These are phyloP conservation scores for Candida silvatica DNA, from an alignment of 805 yeast genomes.

Conservation along the genomic window DNA sequence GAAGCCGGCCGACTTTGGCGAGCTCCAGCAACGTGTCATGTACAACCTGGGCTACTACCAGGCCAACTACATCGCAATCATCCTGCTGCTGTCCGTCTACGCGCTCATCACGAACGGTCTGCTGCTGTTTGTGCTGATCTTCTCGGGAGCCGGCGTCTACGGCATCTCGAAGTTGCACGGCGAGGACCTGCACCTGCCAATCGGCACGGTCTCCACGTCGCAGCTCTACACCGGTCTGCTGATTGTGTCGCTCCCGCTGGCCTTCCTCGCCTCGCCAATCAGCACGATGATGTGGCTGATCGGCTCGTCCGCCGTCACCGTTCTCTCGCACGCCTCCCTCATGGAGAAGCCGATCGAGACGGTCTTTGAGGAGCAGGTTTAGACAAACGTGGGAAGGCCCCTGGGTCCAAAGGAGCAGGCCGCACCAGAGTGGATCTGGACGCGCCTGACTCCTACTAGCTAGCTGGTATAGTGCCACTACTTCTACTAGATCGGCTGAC, in stretches of 20 bases:
- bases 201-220: conserved; percentile 66
- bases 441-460: too few species aligned
- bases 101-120: conserved; percentile 81
- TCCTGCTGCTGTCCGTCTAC: conserved; percentile 67
- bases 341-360: conserved; percentile 98
- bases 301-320: conserved; percentile 84
- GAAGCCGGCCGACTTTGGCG: conserved; percentile 84
- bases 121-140: conserved; percentile 70
- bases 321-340: conserved; percentile 84
- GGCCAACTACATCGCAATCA: conserved; percentile 74
- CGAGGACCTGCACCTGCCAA: conserved; percentile 68
- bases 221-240: conserved; percentile 86
- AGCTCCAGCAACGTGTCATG: conserved; percentile 78
- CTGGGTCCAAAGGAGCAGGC: too few species aligned
- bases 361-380: conserved; percentile 75
- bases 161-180: conserved; percentile 80
- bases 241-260: conserved; percentile 48
- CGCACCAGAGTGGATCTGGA: too few species aligned
- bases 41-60: conserved; percentile 83
- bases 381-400: too few species aligned
- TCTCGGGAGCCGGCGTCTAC: conserved; percentile 65
- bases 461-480: too few species aligned
- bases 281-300: conserved; percentile 93
- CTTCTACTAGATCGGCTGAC: too few species aligned
- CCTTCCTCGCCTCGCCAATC: conserved; percentile 35